phyloP scores from a whole-genome alignment of 2,329 filamentous ascomycete species.

The Septoria linicola region DNA sequence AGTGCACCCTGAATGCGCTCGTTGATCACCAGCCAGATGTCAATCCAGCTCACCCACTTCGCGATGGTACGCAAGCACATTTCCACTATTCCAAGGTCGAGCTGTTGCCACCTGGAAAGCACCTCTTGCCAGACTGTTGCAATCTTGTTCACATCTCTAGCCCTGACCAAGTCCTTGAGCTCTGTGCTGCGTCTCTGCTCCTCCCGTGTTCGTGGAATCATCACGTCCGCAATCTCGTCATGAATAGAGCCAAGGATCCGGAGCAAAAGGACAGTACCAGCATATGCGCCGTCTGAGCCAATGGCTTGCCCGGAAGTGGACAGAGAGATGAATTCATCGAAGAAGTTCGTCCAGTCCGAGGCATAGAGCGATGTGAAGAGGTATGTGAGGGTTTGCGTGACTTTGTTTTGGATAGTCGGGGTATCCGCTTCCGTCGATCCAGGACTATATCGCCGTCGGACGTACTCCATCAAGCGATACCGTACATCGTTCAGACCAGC shows the following conservation, averaged over 20 bases:
- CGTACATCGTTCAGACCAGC: slow-evolving; percentile 73
- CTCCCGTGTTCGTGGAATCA: slow-evolving; percentile 72
- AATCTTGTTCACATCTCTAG: slow-evolving; percentile 84
- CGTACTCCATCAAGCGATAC: slow-evolving; percentile 77
- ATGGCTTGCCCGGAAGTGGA: slow-evolving; percentile 60
- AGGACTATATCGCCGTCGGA: slow-evolving; percentile 70
- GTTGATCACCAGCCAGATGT: slow-evolving; percentile 91
- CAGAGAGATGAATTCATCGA: slow-evolving; percentile 82
- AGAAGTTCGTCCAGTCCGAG: slow-evolving; percentile 81
- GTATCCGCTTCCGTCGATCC: slow-evolving; percentile 62
- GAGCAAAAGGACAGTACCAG: slow-evolving; percentile 82
- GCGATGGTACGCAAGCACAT: slow-evolving; percentile 88
- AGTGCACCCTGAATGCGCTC: slow-evolving; percentile 80
- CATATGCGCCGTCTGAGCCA: slow-evolving; percentile 62
- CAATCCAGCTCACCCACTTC: slow-evolving; percentile 98
- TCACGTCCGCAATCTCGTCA: slow-evolving; percentile 93
- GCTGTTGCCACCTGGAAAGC: slow-evolving; percentile 69
- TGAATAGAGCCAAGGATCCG: slow-evolving; percentile 86
- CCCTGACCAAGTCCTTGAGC: slow-evolving; percentile 85
- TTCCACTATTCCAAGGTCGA: slow-evolving; percentile 71
- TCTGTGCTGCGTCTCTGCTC: slow-evolving; percentile 84
- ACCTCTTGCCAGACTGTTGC: slow-evolving; percentile 90
- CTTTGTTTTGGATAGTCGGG: slow-evolving; percentile 85
- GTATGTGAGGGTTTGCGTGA: slow-evolving; percentile 92
- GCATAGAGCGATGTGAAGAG: slow-evolving; percentile 87